phyloP scores from a whole-genome alignment of 2,329 filamentous ascomycete species.

The Botrytis aclada region DNA sequence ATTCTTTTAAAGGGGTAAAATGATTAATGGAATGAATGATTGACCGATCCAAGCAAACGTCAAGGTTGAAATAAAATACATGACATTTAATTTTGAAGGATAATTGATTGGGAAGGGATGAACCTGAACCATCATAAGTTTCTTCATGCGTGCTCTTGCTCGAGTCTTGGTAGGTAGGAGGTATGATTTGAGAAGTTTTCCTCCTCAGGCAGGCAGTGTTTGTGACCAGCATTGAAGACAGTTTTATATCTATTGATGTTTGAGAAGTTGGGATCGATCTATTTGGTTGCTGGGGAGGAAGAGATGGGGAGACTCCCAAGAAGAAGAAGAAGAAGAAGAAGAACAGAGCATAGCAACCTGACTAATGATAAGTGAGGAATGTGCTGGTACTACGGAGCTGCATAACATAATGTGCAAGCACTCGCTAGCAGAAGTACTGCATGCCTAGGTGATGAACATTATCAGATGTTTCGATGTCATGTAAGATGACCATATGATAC shows the following conservation, averaged over 20 bases:
- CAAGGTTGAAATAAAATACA: background rate
- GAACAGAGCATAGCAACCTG: background rate
- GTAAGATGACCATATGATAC: background rate
- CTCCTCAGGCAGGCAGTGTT: background rate
- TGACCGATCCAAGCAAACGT: background rate
- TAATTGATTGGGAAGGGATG: background rate
- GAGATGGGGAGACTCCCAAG: background rate
- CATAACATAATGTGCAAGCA: background rate
- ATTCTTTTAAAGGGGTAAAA: background rate
- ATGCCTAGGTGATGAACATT: background rate
- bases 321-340: too few relatives aligned
- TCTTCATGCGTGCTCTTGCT: conserved; percentile 15
- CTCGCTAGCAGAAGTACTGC: background rate
- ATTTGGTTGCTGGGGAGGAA: too few relatives aligned
- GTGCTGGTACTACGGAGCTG: background rate
- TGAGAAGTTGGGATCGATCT: background rate
- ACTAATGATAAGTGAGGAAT: background rate
- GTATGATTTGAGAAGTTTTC: background rate
- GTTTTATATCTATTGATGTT: background rate
- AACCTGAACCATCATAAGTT: background rate
- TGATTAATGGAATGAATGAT: background rate
- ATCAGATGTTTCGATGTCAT: background rate
- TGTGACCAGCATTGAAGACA: background rate
- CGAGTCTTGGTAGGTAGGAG: background rate
- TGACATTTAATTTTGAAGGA: background rate